Evolutionary conservation across 1,284 basidiomycete species (phyloP).

Genomic region (Mycena sp.): DNA sequence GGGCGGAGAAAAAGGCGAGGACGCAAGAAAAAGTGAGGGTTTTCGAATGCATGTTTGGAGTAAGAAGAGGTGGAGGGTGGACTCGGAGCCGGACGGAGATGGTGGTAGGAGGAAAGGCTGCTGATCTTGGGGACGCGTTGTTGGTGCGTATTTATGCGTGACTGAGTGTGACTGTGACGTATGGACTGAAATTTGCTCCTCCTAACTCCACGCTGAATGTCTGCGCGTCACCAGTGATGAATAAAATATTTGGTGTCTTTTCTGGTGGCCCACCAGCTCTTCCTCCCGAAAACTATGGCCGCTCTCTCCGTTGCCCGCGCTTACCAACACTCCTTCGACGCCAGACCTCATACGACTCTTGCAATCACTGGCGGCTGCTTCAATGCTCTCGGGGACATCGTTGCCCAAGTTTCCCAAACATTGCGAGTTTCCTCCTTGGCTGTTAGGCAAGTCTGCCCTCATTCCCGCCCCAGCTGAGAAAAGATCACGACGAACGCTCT

Average conservation of each 20-base stretch:
- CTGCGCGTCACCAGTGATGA: conserved; percentile 16
- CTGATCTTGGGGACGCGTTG: neutral
- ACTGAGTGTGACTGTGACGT: no score
- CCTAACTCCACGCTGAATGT: no score
- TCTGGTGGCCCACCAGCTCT: no score
- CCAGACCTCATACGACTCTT: conserved; percentile 80
- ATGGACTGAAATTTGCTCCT: neutral
- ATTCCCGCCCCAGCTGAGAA: conserved; percentile 24
- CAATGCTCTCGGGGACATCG: conserved; percentile 81
- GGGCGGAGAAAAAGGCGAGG: conserved; percentile 4
- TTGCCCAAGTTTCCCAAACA: conserved; percentile 77
- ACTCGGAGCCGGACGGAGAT: no score
- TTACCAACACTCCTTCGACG: conserved; percentile 77
- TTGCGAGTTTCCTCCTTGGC: conserved; percentile 52
- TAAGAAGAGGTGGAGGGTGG: neutral
- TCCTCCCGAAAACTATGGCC: conserved; percentile 55
- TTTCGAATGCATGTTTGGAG: neutral
- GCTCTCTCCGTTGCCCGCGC: conserved; percentile 69
- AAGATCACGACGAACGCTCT: conserved; percentile 45
- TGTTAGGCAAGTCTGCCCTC: conserved; percentile 46
- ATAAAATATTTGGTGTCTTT: neutral
- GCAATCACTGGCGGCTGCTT: conserved; percentile 73
- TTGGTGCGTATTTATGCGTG: neutral
- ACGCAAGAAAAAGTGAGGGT: neutral
- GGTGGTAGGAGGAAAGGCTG: neutral